A percentile compares a stretch with the other conserved stretches of the same genome.
phyloP scores from a whole-genome alignment of 2,329 filamentous ascomycete genomes.

The Biscogniauxia mediterranea region DNA sequence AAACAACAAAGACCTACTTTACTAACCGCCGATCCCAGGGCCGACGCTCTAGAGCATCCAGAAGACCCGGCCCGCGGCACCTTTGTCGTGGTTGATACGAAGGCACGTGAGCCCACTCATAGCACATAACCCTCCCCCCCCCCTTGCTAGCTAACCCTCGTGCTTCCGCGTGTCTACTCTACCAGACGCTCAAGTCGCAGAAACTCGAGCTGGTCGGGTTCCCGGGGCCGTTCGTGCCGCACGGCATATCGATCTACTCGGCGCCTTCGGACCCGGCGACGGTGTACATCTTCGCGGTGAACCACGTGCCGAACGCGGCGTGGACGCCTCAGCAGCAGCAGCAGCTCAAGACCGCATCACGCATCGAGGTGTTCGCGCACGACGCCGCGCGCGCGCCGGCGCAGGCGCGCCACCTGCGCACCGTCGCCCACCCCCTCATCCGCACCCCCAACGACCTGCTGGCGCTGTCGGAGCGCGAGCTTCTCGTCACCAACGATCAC shows the following conservation, averaged over 20 bases:
- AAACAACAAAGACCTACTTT: neutral
- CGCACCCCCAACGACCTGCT: slow-evolving; percentile 59
- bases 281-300: slow-evolving; percentile 61
- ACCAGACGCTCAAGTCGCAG: slow-evolving; percentile 43
- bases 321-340: slow-evolving; percentile 26
- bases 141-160: neutral
- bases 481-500: slow-evolving; percentile 63
- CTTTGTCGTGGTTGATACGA: slow-evolving; percentile 53
- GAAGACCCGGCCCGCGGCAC: slow-evolving; percentile 44
- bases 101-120: slow-evolving; percentile 36
- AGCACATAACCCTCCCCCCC: neutral
- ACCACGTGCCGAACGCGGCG: slow-evolving; percentile 53
- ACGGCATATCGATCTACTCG: slow-evolving; percentile 58
- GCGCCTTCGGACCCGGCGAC: slow-evolving; percentile 39
- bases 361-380: slow-evolving; percentile 59
- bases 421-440: slow-evolving; percentile 52
- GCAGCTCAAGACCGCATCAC: slow-evolving; percentile 45
- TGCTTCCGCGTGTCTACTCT: neutral
- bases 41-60: slow-evolving; percentile 16
- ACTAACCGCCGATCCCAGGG: slow-evolving; percentile 8
- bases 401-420: slow-evolving; percentile 46
- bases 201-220: slow-evolving; percentile 52
- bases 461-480: slow-evolving; percentile 43
- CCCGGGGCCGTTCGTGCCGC: slow-evolving; percentile 52
- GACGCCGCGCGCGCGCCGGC: too few species aligned